Evolutionary conservation across 495 filamentous ascomycete genomes (phyloP).

Genomic region (Cryomyces minteri): DNA sequence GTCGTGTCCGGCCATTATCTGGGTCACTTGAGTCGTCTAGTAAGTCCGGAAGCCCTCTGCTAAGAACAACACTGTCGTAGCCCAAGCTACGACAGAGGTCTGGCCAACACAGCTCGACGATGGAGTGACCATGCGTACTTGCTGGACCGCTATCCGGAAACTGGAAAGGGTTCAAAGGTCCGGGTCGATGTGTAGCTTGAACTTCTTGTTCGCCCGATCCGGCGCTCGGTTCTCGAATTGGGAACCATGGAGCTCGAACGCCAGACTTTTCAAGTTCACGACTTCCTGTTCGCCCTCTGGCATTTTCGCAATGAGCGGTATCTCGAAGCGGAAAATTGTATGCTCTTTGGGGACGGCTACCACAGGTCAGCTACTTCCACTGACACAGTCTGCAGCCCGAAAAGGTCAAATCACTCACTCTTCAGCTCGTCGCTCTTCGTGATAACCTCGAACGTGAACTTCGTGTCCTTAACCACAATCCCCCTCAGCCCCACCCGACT

Average conservation of each 20-base stretch:
- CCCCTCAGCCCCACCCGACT: slow-evolving; percentile 67
- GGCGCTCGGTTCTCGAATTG: slow-evolving; percentile 70
- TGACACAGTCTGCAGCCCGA: neutral
- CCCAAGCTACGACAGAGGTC: too few relatives aligned
- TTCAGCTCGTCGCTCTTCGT: slow-evolving; percentile 42
- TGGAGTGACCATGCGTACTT: too few relatives aligned
- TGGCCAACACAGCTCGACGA: too few relatives aligned
- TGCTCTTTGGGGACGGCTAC: slow-evolving; percentile 72
- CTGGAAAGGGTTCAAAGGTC: slow-evolving; percentile 7
- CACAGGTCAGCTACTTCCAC: neutral
- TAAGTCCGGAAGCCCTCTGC: too few relatives aligned
- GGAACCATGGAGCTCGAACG: slow-evolving; percentile 77
- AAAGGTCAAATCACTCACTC: slow-evolving; percentile 18
- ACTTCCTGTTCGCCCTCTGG: slow-evolving; percentile 3
- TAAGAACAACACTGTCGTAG: too few relatives aligned
- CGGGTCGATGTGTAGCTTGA: slow-evolving; percentile 36
- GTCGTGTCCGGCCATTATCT: too few relatives aligned
- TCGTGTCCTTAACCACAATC: slow-evolving; percentile 77
- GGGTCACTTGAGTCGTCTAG: too few relatives aligned
- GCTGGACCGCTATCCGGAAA: too few relatives aligned
- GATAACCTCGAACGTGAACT: slow-evolving; percentile 70
- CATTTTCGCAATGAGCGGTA: slow-evolving; percentile 30
- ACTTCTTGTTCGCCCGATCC: slow-evolving; percentile 79
- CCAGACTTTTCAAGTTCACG: slow-evolving; percentile 25
- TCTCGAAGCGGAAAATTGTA: slow-evolving; percentile 61